Evolutionary conservation across 306 rosid species (phyloP).

Genomic region (Prunus kanzakura): DNA sequence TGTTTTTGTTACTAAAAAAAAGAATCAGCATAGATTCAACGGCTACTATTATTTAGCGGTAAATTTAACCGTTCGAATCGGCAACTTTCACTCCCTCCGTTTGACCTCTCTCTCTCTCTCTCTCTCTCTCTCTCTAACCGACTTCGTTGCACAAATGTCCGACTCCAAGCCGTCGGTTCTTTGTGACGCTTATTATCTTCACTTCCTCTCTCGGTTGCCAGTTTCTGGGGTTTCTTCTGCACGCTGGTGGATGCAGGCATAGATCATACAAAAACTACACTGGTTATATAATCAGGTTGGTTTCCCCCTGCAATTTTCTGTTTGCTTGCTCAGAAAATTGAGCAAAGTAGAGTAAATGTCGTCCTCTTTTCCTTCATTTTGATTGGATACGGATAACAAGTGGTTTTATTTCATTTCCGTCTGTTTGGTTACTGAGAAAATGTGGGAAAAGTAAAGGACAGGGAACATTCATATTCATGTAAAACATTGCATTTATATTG

Average conservation of each 20-base stretch:
- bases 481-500: background rate
- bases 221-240: conserved; percentile 16
- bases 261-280: background rate
- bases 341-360: background rate
- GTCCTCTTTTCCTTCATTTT: background rate
- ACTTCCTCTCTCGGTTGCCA: conserved; percentile 2
- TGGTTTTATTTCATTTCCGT: background rate
- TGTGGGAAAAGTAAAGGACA: background rate
- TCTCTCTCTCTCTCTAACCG: conserved; percentile 2
- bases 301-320: background rate
- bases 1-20: background rate
- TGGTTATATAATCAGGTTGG: conserved; percentile 1
- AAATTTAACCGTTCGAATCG: conserved; percentile 26
- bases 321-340: background rate
- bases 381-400: background rate
- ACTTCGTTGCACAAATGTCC: conserved; percentile 24
- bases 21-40: conserved; percentile 3
- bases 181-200: conserved; percentile 3
- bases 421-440: background rate
- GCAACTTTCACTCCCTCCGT: conserved; percentile 41
- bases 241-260: background rate
- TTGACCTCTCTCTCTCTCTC: background rate
- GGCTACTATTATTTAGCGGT: conserved; percentile 9
- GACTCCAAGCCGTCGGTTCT: conserved; percentile 12
- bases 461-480: background rate